Conservation (phyloP, 1,284 basidiomycete genomes). For the Kwoniella shivajii region DNA sequence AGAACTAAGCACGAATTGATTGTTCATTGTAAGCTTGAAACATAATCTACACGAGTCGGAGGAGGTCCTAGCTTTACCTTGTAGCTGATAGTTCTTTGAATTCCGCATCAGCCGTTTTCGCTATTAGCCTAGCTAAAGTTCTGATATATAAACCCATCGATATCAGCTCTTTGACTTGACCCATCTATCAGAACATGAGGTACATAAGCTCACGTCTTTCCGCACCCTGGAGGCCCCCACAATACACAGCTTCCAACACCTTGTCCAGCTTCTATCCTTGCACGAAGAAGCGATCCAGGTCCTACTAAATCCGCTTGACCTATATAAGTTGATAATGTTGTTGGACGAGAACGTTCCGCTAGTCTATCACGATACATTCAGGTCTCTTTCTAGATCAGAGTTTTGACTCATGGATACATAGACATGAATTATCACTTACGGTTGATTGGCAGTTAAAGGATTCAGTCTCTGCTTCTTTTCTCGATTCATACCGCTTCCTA, state of each 20-base stretch:
- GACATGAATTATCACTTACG: constrained; percentile 32
- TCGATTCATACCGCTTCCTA: not conserved
- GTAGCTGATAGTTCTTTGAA: constrained; percentile 79
- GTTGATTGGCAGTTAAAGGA: constrained; percentile 47
- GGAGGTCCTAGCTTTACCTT: too few species aligned
- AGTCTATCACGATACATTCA: constrained; percentile 27
- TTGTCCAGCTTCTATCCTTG: constrained; percentile 46
- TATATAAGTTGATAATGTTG: constrained; percentile 36
- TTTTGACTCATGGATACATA: too few species aligned
- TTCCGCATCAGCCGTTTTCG: constrained; percentile 57
- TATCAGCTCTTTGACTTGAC: not conserved
- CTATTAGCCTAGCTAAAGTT: constrained; percentile 48
- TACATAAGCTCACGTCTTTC: constrained; percentile 47
- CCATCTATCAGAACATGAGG: not conserved
- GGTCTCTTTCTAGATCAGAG: too few species aligned
- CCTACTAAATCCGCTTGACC: constrained; percentile 51
- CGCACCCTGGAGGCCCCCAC: constrained; percentile 53
- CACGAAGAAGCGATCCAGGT: constrained; percentile 45
- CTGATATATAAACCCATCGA: constrained; percentile 20
- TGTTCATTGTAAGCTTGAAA: constrained; percentile 19
- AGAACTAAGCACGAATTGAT: constrained; percentile 50
- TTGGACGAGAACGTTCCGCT: constrained; percentile 50
- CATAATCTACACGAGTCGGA: too few species aligned
- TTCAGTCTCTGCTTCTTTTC: constrained; percentile 39
- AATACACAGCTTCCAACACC: constrained; percentile 51